These are phyloP conservation scores for Yamadazyma endophytica DNA, from an alignment of 805 yeast genomes.

Conservation along the genomic window DNA sequence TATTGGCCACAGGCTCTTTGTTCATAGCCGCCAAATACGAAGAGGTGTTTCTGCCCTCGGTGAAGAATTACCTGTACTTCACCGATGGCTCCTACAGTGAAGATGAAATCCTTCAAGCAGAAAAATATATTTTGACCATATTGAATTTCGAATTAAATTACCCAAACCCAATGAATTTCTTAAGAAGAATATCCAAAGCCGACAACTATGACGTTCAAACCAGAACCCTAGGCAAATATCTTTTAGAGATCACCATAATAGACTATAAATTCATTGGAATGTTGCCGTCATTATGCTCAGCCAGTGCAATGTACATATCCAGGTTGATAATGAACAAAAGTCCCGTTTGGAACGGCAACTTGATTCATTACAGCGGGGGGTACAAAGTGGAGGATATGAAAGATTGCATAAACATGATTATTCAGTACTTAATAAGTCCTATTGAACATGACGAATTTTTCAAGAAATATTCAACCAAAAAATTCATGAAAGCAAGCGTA, in stretches of 20 bases:
- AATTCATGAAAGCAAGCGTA: slow-evolving; percentile 80
- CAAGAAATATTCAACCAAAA: slow-evolving; percentile 86
- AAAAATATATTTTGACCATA: slow-evolving; percentile 68
- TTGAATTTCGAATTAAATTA: slow-evolving; percentile 72
- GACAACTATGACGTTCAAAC: slow-evolving; percentile 84
- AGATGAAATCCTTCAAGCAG: slow-evolving; percentile 79
- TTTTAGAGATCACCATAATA: slow-evolving; percentile 72
- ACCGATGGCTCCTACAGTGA: slow-evolving; percentile 83
- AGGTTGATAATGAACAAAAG: slow-evolving; percentile 64
- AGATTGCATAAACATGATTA: slow-evolving; percentile 68
- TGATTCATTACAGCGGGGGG: slow-evolving; percentile 90
- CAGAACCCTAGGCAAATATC: slow-evolving; percentile 80
- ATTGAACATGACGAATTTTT: slow-evolving; percentile 89
- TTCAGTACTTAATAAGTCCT: slow-evolving; percentile 74
- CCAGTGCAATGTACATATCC: slow-evolving; percentile 82
- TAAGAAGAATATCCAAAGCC: slow-evolving; percentile 84
- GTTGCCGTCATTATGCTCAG: slow-evolving; percentile 77
- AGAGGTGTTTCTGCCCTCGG: slow-evolving; percentile 85
- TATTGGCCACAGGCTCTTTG: slow-evolving; percentile 79
- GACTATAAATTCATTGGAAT: slow-evolving; percentile 71
- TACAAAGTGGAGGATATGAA: slow-evolving; percentile 68
- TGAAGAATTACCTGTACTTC: slow-evolving; percentile 79
- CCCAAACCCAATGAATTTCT: slow-evolving; percentile 87
- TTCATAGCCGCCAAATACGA: slow-evolving; percentile 92
- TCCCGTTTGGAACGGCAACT: slow-evolving; percentile 78